Evolutionary conservation across 1,284 basidiomycete genomes (phyloP), one percentile per base, ranked within the genome.

Genomic region (Austropuccinia psidii): DNA sequence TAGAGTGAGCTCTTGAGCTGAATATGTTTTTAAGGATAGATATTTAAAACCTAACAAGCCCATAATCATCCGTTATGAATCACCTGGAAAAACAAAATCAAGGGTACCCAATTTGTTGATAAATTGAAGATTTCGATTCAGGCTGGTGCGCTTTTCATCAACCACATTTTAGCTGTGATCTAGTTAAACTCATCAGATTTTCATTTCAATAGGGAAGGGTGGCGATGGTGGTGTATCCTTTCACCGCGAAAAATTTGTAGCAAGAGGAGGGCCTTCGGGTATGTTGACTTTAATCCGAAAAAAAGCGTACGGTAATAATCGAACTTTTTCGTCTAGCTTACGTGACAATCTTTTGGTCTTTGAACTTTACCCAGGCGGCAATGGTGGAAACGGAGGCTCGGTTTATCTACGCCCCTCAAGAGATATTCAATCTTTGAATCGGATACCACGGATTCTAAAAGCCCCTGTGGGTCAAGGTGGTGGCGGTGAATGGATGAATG

Each of bases 351-450:
- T 0, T 86, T 87, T 75, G 91, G 92, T 0, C 90, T 91, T 0
- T 90, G 29, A 21, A 17, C 43, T 49, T 27, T 39, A 27, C 55
- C 1, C 90, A 11, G 93, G 93, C 0, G 93, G 93, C 0, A 89
- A 90, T 76, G 93, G 94, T 21, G 93, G 92, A 0, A 85, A 85
- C 57, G 94, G 93, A 31, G 92, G 90, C 1, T 87, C 90, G 76
- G 87, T 97, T 37, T 92, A 91, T 80, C 85, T 97, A 76, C 81
- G 87, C 55, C 89, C 92, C 1, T 88, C 89, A 0, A 83, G 87
- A 0, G 84, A 86, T 41, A 82, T 96, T 15, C 90, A 90, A 0
- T 90, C 89, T 0, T 87, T 97, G 33, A 85, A 88, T 7, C 85
- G 87, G 0, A 84, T 96, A 0, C 82, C 87, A 0, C 87, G 86